These are phyloP conservation scores for Ajuga reptans DNA, from an alignment of 305 asterid species.

Conservation along the genomic window DNA sequence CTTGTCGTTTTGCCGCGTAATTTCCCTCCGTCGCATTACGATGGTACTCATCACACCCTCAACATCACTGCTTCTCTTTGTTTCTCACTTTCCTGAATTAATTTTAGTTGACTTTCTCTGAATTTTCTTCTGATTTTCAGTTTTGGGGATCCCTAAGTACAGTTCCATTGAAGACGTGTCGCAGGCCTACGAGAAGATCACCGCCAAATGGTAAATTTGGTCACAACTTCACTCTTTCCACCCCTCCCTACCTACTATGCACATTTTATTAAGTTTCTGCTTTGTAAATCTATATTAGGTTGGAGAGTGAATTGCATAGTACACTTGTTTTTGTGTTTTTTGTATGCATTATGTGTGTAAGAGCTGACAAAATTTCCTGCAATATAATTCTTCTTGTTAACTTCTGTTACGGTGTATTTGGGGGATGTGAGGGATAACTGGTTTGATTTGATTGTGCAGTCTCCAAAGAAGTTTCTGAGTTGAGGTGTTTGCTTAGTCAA, in stretches of 20 bases:
- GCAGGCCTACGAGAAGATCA: conserved; percentile 56
- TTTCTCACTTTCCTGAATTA: neutral
- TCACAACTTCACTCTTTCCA: neutral
- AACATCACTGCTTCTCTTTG: neutral
- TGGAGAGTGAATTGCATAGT: neutral
- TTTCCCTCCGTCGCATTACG: conserved; percentile 75
- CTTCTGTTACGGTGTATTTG: no score
- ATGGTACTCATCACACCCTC: conserved; percentile 37
- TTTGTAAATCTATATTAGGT: neutral
- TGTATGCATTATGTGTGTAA: neutral
- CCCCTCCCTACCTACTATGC: neutral
- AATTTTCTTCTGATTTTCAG: conserved; percentile 31
- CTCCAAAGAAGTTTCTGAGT: neutral
- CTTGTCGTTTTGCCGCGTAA: conserved; percentile 64
- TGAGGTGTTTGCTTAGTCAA: neutral
- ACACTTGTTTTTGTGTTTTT: neutral
- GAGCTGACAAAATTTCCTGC: neutral
- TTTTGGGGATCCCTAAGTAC: conserved; percentile 56
- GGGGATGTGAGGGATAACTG: no score
- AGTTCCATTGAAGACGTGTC: conserved; percentile 68
- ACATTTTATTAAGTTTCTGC: neutral
- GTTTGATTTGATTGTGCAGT: neutral
- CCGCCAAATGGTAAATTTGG: conserved; percentile 47
- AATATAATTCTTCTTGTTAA: neutral
- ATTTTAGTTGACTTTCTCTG: conserved; percentile 4